These are phyloP conservation scores for Evansstolkia leycettana DNA, from an alignment of 495 filamentous ascomycete species.

Conservation along the genomic window DNA sequence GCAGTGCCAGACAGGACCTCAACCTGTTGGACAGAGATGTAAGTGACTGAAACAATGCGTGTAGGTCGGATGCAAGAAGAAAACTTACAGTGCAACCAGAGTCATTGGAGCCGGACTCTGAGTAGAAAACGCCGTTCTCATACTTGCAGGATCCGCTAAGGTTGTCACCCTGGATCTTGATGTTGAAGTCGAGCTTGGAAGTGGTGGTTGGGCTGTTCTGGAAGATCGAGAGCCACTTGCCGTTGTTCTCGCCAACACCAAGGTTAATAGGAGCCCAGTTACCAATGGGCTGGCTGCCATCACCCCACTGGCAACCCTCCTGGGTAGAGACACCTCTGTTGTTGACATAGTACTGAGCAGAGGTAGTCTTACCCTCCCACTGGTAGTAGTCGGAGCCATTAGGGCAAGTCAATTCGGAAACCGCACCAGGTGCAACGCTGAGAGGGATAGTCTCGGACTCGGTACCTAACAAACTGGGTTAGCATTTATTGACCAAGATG, in stretches of 20 bases:
- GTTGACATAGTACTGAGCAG: slow-evolving; percentile 97
- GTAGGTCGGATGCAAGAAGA: too few species aligned
- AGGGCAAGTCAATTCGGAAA: slow-evolving; percentile 59
- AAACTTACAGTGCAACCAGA: slow-evolving; percentile 59
- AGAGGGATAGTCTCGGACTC: slow-evolving; percentile 78
- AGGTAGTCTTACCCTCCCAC: slow-evolving; percentile 63
- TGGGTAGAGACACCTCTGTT: slow-evolving; percentile 50
- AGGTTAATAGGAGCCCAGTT: slow-evolving; percentile 90
- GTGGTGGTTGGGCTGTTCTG: slow-evolving; percentile 53
- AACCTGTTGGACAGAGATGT: slow-evolving; percentile 19
- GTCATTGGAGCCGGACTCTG: slow-evolving; percentile 23
- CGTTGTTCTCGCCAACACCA: slow-evolving; percentile 59
- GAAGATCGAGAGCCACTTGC: slow-evolving; percentile 79
- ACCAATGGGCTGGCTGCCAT: slow-evolving; percentile 46
- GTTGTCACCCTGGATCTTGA: slow-evolving; percentile 56
- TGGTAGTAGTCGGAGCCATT: slow-evolving; percentile 56
- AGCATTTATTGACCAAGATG: slow-evolving; percentile 2
- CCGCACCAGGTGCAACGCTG: slow-evolving; percentile 40
- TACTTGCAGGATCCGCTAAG: slow-evolving; percentile 59
- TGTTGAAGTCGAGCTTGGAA: slow-evolving; percentile 54
- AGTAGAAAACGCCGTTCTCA: slow-evolving; percentile 45
- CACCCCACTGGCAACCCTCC: slow-evolving; percentile 73
- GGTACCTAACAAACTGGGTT: slow-evolving; percentile 29
- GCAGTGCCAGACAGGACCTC: slow-evolving; percentile 33
- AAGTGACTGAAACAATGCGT: too few species aligned